These are phyloP conservation scores for Truncatella angustata DNA, from an alignment of 2,329 filamentous ascomycete genomes.

Conservation along the genomic window DNA sequence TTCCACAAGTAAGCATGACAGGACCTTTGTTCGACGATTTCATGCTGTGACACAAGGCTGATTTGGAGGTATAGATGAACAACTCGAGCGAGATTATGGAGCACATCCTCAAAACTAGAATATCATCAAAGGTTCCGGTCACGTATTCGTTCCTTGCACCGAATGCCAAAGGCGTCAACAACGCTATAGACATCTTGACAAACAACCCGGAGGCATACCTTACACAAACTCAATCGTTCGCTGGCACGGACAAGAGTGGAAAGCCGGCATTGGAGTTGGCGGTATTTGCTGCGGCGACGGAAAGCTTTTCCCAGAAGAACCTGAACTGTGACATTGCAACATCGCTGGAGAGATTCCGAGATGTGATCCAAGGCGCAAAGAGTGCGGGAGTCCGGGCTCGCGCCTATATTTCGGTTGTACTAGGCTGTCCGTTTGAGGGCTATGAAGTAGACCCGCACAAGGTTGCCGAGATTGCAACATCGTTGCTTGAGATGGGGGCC, in stretches of 20 bases:
- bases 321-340: conserved; percentile 77
- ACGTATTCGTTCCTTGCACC: conserved; percentile 81
- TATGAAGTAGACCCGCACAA: conserved; percentile 60
- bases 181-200: conserved; percentile 55
- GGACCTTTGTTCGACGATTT: too few relatives aligned
- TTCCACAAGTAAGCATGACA: conserved; percentile 69
- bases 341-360: conserved; percentile 67
- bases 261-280: conserved; percentile 66
- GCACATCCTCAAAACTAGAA: conserved; percentile 60
- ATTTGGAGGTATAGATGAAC: conserved; percentile 61
- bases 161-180: conserved; percentile 70
- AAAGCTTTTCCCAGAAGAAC: conserved; percentile 77
- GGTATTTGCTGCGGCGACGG: conserved; percentile 79
- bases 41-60: too few relatives aligned
- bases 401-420: conserved; percentile 77
- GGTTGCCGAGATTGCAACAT: conserved; percentile 65
- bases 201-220: conserved; percentile 47
- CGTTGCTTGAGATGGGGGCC: conserved; percentile 79
- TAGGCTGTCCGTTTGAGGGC: conserved; percentile 77
- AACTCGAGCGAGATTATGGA: conserved; percentile 73
- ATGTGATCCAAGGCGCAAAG: conserved; percentile 69
- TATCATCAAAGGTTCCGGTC: conserved; percentile 53
- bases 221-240: conserved; percentile 46
- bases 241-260: conserved; percentile 34
- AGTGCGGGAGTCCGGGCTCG: conserved; percentile 65